Conservation (phyloP, 78 protist species). For the slime mould (Dictyostelium discoideum) region DNA sequence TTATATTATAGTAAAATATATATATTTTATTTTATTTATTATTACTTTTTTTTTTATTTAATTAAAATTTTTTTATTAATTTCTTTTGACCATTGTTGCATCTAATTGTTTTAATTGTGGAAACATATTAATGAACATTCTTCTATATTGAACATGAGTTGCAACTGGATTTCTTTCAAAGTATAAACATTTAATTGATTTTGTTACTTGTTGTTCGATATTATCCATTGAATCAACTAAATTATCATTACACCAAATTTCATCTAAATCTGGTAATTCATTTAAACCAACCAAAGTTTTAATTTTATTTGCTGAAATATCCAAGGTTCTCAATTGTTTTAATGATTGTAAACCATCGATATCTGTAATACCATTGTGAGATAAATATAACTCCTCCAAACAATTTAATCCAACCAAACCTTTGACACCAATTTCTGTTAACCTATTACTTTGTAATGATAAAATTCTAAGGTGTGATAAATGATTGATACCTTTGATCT, state of each 20-base stretch:
- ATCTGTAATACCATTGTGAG: slow-evolving; percentile 75
- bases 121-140: slow-evolving; percentile 77
- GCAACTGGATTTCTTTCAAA: slow-evolving; percentile 79
- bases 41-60: background rate
- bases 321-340: slow-evolving; percentile 4
- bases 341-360: slow-evolving; percentile 60
- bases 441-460: slow-evolving; percentile 60
- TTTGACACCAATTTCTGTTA: slow-evolving; percentile 42
- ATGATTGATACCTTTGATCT: slow-evolving; percentile 1
- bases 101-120: slow-evolving; percentile 63
- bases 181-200: slow-evolving; percentile 44
- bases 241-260: slow-evolving; percentile 75
- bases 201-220: slow-evolving; percentile 70
- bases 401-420: slow-evolving; percentile 20
- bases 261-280: slow-evolving; percentile 36
- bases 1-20: background rate
- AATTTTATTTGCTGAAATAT: slow-evolving; percentile 57
- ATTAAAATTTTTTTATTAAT: background rate
- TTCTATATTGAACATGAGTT: slow-evolving; percentile 58
- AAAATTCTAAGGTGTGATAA: slow-evolving; percentile 31
- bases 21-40: background rate
- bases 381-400: slow-evolving; percentile 54
- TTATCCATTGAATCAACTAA: slow-evolving; percentile 55
- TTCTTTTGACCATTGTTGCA: slow-evolving; percentile 63
- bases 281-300: slow-evolving; percentile 61